phyloP scores from a whole-genome alignment of 768 basidiomycete species.

The Mycena indigotica region DNA sequence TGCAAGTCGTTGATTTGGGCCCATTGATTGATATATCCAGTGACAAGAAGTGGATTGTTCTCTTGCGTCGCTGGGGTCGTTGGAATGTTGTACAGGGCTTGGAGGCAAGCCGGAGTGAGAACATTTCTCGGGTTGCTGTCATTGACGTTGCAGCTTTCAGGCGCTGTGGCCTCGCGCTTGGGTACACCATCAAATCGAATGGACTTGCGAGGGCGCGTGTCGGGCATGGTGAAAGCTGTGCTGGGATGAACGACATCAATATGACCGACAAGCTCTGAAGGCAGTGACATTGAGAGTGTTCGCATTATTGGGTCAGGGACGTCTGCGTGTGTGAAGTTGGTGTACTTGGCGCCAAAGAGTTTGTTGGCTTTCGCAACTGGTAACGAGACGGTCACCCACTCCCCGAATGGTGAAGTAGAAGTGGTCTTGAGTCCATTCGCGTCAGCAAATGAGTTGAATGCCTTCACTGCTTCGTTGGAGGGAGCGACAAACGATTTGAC shows the following conservation, averaged over 20 bases:
- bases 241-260: slow-evolving; percentile 27
- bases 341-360: slow-evolving; percentile 23
- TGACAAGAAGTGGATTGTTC: slow-evolving; percentile 22
- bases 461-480: slow-evolving; percentile 13
- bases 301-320: slow-evolving; percentile 19
- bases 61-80: slow-evolving; percentile 22
- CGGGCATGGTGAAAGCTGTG: slow-evolving; percentile 12
- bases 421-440: slow-evolving; percentile 17
- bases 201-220: not conserved
- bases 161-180: slow-evolving; percentile 9
- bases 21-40: slow-evolving; percentile 23
- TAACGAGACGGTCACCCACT: slow-evolving; percentile 19
- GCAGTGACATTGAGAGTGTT: slow-evolving; percentile 26
- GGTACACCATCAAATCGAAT: not conserved
- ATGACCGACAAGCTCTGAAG: slow-evolving; percentile 14
- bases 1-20: slow-evolving; percentile 23
- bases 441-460: too few species aligned
- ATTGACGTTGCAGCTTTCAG: slow-evolving; percentile 16
- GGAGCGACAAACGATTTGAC: slow-evolving; percentile 25
- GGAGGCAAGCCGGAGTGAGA: slow-evolving; percentile 27
- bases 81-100: slow-evolving; percentile 28
- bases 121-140: slow-evolving; percentile 12
- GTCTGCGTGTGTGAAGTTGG: slow-evolving; percentile 15
- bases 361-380: slow-evolving; percentile 24
- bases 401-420: slow-evolving; percentile 8